Evolutionary conservation across 805 yeast species (phyloP), one percentile per base, ranked within the genome.

Genomic region (Sungouiella blattae): DNA sequence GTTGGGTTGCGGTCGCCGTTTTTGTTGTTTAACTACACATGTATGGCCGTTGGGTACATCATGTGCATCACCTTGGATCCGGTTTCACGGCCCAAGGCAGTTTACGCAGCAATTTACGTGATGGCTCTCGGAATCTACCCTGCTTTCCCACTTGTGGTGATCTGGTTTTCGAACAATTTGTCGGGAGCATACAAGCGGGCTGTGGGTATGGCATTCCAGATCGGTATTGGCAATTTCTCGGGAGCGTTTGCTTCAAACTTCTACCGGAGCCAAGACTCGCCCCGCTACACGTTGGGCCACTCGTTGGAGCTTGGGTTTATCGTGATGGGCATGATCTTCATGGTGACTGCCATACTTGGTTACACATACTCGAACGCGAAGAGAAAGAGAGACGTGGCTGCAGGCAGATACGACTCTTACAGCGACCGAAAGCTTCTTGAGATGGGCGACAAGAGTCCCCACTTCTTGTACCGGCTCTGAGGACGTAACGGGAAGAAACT

Each of bases 361-460:
- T 59, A 59, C 41, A 58, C 22, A 41, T 41, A 27, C 43, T 35
- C 8, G 61, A 50, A 18, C 42, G 60, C 23, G 35, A 40, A 7
- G 47, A 46, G 9, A n/a, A 11, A 11, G 26, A 21, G 25, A 4
- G 40, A 39, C 3, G 21, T 39, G 23, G 36, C 31, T 3, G 14
- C 26, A 4, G 72, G 70, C 1, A 47, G 45, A 22, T 66, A 54
- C 37, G 64, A 55, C 33, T 44, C 41, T 6, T 41, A 43, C 30
- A 43, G 55, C 4, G 53, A 48, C 17, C 41, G 44, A 17, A 58
- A 65, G 32, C 47, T 67, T 30, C 40, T 54, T 9, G 55, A 52
- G 30, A 50, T 65, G 67, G 74, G 73, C 14, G 73, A 69, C 47
- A 60, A 59, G 41, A 60, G 60, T 32, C 74, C 75, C 1, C 57